phyloP scores from a whole-genome alignment of 108 stramenopile species.

The Nitzschia sp. region DNA sequence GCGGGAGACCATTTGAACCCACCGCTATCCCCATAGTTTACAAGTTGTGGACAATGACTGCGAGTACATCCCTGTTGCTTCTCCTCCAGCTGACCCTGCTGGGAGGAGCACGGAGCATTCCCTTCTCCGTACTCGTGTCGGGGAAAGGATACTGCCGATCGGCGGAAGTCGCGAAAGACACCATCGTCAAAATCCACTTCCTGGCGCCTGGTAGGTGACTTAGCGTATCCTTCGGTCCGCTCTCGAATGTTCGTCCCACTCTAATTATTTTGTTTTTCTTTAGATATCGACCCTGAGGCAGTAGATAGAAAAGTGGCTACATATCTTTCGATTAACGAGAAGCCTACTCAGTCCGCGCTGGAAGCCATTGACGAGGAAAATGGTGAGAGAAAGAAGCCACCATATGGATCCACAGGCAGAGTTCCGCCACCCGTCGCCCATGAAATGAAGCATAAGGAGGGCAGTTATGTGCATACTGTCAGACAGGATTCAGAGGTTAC shows the following conservation, averaged over 20 bases:
- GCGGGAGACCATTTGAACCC: too few relatives aligned
- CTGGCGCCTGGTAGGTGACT: conserved; percentile 61
- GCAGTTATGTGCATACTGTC: conserved; percentile 36
- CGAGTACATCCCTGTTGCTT: neutral
- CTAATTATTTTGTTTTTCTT: too few relatives aligned
- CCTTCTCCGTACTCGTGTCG: conserved; percentile 30
- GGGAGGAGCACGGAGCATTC: neutral
- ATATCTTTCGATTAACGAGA: conserved; percentile 29
- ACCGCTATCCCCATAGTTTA: too few relatives aligned
- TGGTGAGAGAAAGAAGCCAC: conserved; percentile 11
- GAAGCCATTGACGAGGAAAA: conserved; percentile 31
- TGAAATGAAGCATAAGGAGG: conserved; percentile 28
- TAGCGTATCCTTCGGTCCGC: neutral
- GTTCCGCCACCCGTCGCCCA: conserved; percentile 39
- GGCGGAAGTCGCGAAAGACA: conserved; percentile 56
- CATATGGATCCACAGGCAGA: neutral
- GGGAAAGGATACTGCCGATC: conserved; percentile 54
- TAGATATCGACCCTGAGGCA: neutral
- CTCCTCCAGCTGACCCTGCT: neutral
- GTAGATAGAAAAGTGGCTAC: neutral
- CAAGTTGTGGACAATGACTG: neutral
- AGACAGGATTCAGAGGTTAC: conserved; percentile 22
- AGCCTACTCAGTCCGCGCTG: conserved; percentile 34
- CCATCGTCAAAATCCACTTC: conserved; percentile 50
- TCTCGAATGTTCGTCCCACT: too few relatives aligned